Conservation (phyloP, 805 yeast genomes). For the Blastobotrys muscicola region DNA sequence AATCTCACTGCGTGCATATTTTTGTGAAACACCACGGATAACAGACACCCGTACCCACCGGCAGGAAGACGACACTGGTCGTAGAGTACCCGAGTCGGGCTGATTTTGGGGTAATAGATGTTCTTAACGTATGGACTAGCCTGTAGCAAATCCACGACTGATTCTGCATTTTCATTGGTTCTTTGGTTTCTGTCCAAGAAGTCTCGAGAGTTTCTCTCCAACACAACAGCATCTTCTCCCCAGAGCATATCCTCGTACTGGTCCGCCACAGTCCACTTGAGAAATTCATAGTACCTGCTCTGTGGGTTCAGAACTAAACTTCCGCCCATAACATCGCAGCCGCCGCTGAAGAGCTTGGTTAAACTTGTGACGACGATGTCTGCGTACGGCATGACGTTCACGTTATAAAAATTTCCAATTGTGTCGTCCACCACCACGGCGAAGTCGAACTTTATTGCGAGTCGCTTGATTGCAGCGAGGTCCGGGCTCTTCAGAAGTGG, state of each 20-base stretch:
- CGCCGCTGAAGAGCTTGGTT: slow-evolving; percentile 90
- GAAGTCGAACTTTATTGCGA: slow-evolving; percentile 64
- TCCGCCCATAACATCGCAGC: slow-evolving; percentile 94
- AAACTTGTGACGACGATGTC: slow-evolving; percentile 82
- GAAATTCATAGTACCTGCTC: slow-evolving; percentile 38
- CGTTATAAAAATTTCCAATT: slow-evolving; percentile 80
- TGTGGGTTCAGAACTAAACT: slow-evolving; percentile 68
- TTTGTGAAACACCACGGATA: slow-evolving; percentile 61
- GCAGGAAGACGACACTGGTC: slow-evolving; percentile 55
- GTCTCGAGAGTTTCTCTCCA: slow-evolving; percentile 91
- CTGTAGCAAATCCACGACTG: slow-evolving; percentile 26
- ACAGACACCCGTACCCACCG: slow-evolving; percentile 86
- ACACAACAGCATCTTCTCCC: slow-evolving; percentile 88
- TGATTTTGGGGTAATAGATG: slow-evolving; percentile 62
- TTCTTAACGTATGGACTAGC: slow-evolving; percentile 41
- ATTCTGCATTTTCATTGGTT: slow-evolving; percentile 32
- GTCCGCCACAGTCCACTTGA: slow-evolving; percentile 41
- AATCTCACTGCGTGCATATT: slow-evolving; percentile 60
- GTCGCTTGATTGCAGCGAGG: slow-evolving; percentile 48
- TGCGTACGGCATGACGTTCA: slow-evolving; percentile 71
- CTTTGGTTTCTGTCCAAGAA: slow-evolving; percentile 51
- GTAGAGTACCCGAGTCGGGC: slow-evolving; percentile 49
- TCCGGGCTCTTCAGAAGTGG: slow-evolving; percentile 87
- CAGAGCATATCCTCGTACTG: slow-evolving; percentile 72
- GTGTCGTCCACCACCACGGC: slow-evolving; percentile 89